A percentile compares a stretch with the other conserved stretches of the same genome.
Evolutionary conservation across 129 eudicot species (phyloP).

Genomic region (Centaurea solstitialis): DNA sequence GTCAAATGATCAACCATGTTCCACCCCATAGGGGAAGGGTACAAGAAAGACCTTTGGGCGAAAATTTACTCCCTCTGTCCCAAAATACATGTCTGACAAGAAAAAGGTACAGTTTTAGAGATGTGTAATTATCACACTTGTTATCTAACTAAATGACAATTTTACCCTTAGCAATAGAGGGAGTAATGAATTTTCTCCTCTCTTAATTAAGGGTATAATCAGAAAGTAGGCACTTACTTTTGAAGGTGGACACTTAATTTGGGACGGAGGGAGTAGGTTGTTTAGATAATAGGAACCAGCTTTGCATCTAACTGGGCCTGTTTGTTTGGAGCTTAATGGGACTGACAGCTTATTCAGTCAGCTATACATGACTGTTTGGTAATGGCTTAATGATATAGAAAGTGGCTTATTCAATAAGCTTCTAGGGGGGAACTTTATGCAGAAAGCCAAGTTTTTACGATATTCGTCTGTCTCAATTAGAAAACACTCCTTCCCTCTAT

Average conservation of each 20-base stretch:
- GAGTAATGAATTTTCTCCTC: background rate
- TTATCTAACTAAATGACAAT: background rate
- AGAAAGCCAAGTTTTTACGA: too few relatives aligned
- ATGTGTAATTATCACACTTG: background rate
- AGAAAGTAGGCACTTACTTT: background rate
- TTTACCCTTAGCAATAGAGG: background rate
- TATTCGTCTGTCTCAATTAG: too few relatives aligned
- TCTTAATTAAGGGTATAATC: background rate
- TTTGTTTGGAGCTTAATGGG: too few relatives aligned
- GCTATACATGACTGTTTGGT: too few relatives aligned
- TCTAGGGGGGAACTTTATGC: too few relatives aligned
- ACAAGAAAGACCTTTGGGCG: background rate
- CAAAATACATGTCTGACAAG: background rate
- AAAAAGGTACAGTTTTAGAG: background rate
- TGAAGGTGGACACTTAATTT: background rate
- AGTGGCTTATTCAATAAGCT: too few relatives aligned
- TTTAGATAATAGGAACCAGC: slow-evolving; percentile 1
- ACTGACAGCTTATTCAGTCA: too few relatives aligned
- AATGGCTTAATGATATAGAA: too few relatives aligned
- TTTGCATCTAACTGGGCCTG: slow-evolving; percentile 8
- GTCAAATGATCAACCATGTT: slow-evolving; percentile 6
- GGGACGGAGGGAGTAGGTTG: background rate
- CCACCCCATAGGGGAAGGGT: background rate
- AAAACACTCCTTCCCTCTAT: too few relatives aligned
- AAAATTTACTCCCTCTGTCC: background rate